Evolutionary conservation across 805 yeast species (phyloP).

Genomic region (Nakazawaea wickerhamii): DNA sequence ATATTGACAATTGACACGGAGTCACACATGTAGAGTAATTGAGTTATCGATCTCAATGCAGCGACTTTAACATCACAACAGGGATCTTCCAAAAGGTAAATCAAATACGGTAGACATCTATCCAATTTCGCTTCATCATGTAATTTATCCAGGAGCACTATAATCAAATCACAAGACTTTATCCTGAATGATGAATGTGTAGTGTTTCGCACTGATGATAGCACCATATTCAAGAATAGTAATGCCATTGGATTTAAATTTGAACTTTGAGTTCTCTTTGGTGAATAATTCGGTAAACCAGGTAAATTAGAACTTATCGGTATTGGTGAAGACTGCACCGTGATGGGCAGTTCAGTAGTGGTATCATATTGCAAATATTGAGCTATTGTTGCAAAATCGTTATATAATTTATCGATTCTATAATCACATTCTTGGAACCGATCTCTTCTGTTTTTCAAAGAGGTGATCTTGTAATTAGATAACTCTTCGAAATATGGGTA

Average conservation of each 20-base stretch:
- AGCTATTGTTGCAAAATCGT: conserved; percentile 49
- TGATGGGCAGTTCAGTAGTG: conserved; percentile 12
- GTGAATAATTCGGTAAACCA: conserved; percentile 44
- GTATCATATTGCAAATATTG: conserved; percentile 31
- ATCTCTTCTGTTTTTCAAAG: conserved; percentile 15
- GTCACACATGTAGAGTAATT: conserved; percentile 57
- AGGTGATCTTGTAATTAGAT: conserved; percentile 15
- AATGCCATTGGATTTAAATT: conserved; percentile 34
- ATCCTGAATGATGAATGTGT: conserved; percentile 54
- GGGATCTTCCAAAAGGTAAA: conserved; percentile 65
- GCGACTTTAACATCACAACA: conserved; percentile 60
- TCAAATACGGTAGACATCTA: conserved; percentile 74
- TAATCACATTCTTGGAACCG: conserved; percentile 40
- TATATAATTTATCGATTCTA: conserved; percentile 56
- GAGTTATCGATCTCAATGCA: conserved; percentile 62
- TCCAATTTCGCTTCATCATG: conserved; percentile 84
- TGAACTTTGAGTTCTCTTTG: conserved; percentile 30
- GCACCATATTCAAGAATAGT: conserved; percentile 50
- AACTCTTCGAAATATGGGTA: conserved; percentile 59
- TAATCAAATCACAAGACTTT: conserved; percentile 69
- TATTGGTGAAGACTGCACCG: conserved; percentile 17
- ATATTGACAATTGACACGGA: conserved; percentile 70
- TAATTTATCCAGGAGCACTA: conserved; percentile 69
- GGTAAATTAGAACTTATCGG: conserved; percentile 45
- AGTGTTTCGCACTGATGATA: conserved; percentile 57